phyloP scores from a whole-genome alignment of 192 early-diverging fungal species.

The Haplosporangium gracile region DNA sequence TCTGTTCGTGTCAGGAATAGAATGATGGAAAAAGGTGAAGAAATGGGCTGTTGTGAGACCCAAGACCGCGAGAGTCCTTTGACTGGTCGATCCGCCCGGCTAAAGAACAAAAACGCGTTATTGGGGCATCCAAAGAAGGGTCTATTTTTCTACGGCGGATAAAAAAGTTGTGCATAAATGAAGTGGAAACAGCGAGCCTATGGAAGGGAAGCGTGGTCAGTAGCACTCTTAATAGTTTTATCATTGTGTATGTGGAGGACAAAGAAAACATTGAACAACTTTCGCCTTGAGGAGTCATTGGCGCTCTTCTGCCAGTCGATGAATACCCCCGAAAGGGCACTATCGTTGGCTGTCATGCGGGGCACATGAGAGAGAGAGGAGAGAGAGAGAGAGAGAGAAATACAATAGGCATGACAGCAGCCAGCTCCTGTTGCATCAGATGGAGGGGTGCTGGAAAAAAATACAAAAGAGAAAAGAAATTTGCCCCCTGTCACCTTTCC shows the following conservation, averaged over 20 bases:
- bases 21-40: neutral
- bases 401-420: too few species aligned
- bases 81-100: neutral
- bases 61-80: neutral
- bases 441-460: too few species aligned
- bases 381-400: neutral
- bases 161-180: neutral
- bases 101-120: neutral
- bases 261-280: neutral
- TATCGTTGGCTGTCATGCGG: too few species aligned
- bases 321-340: neutral
- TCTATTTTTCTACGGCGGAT: neutral
- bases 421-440: too few species aligned
- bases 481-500: neutral
- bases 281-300: neutral
- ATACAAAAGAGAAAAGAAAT: too few species aligned
- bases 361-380: neutral
- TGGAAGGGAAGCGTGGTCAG: neutral
- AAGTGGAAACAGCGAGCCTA: neutral
- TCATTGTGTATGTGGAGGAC: neutral
- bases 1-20: too few species aligned
- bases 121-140: neutral
- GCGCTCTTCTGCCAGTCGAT: neutral
- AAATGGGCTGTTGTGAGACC: neutral
- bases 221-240: neutral